Conservation (phyloP, 441 rosid species). For the Gossypium lobatum region DNA sequence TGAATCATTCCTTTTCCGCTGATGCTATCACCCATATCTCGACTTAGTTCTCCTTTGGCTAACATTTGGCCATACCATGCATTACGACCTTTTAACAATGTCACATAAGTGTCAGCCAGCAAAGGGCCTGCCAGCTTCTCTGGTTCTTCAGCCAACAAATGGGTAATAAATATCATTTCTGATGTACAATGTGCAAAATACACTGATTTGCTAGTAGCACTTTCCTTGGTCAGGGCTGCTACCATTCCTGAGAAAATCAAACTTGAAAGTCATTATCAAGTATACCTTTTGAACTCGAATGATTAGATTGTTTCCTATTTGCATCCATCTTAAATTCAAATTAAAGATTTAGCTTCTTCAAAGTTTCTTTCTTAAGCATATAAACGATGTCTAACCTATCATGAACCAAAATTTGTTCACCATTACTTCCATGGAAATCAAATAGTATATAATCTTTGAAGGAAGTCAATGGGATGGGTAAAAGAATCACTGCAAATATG, state of each 20-base stretch:
- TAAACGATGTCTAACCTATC: background rate
- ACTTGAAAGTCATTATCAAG: background rate
- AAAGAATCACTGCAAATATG: background rate
- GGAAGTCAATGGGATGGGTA: background rate
- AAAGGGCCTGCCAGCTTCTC: constrained; percentile 56
- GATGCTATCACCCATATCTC: constrained; percentile 50
- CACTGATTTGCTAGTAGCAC: constrained; percentile 53
- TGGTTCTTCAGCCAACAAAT: constrained; percentile 44
- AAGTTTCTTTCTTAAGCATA: background rate
- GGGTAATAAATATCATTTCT: constrained; percentile 53
- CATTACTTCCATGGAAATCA: background rate
- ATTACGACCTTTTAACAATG: constrained; percentile 47
- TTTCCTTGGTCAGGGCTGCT: constrained; percentile 45
- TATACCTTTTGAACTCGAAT: background rate
- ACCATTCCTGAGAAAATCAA: constrained; percentile 40
- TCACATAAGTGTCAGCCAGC: constrained; percentile 52
- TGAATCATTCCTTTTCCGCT: constrained; percentile 54
- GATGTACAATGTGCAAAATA: constrained; percentile 56
- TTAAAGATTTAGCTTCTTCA: background rate
- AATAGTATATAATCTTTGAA: too few species aligned
- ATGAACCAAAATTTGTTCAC: background rate
- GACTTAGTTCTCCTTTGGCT: constrained; percentile 43
- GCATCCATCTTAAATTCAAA: background rate
- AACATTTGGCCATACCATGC: constrained; percentile 54
- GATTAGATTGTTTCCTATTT: background rate